phyloP scores from a whole-genome alignment of 2,329 filamentous ascomycete species.

The Neonectria magnoliae region DNA sequence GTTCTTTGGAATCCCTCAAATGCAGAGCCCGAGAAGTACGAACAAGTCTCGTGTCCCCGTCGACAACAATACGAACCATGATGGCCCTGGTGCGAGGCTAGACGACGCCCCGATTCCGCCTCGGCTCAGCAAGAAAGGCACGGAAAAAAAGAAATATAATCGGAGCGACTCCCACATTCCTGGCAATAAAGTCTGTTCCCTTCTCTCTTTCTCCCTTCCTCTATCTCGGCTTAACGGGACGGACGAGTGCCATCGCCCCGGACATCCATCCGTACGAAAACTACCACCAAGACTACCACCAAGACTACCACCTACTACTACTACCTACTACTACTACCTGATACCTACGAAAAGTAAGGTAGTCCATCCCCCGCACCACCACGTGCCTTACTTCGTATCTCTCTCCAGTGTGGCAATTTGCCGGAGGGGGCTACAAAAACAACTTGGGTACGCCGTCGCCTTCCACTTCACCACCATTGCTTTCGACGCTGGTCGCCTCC shows the following conservation, averaged over 20 bases:
- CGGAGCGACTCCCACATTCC: not conserved
- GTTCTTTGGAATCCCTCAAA: not conserved
- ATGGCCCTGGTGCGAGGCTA: not conserved
- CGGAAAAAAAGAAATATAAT: not conserved
- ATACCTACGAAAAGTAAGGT: not conserved
- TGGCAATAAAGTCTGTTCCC: not conserved
- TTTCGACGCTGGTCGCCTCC: not conserved
- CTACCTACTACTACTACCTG: no score
- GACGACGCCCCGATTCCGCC: not conserved
- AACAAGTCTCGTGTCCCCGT: no score
- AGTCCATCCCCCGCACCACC: not conserved
- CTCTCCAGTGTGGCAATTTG: not conserved
- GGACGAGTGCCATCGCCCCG: not conserved
- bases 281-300: not conserved
- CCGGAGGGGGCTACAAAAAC: not conserved
- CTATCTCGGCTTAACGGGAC: not conserved
- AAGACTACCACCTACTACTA: no score
- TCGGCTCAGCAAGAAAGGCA: not conserved
- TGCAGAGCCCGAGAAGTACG: no score
- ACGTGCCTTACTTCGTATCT: constrained; percentile 1
- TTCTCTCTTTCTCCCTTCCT: no score
- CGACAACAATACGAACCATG: not conserved
- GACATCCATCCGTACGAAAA: not conserved
- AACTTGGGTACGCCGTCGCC: not conserved
- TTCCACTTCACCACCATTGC: not conserved